These are phyloP conservation scores for Schizopora paradoxa DNA, from an alignment of 1,284 basidiomycete species.

Conservation along the genomic window DNA sequence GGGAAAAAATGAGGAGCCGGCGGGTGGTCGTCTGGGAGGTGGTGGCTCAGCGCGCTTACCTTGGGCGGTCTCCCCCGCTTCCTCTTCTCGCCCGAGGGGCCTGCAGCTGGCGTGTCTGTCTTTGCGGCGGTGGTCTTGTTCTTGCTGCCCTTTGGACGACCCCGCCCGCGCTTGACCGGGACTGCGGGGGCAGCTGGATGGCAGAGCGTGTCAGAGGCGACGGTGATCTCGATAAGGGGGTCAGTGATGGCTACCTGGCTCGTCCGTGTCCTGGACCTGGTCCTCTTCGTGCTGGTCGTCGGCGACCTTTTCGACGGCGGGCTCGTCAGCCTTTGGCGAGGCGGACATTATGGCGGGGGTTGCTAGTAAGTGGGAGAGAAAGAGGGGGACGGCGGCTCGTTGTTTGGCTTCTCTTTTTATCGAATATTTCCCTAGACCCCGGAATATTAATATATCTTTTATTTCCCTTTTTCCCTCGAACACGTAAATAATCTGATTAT, in stretches of 20 bases:
- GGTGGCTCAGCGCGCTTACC: slow-evolving; percentile 34
- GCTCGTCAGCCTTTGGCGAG: slow-evolving; percentile 37
- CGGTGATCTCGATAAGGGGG: slow-evolving; percentile 21
- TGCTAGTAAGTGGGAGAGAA: slow-evolving; percentile 28
- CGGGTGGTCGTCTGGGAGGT: background rate
- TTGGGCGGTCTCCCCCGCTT: slow-evolving; percentile 72
- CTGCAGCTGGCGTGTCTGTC: slow-evolving; percentile 32
- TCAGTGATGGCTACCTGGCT: slow-evolving; percentile 30
- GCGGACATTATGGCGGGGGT: slow-evolving; percentile 38
- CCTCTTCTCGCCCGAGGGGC: slow-evolving; percentile 44
- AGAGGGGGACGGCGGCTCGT: slow-evolving; percentile 55
- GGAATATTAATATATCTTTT: slow-evolving; percentile 46
- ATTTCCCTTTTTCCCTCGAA: slow-evolving; percentile 18
- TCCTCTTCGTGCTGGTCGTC: slow-evolving; percentile 42
- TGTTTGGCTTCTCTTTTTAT: slow-evolving; percentile 64
- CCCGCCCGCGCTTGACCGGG: slow-evolving; percentile 61
- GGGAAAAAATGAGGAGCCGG: slow-evolving; percentile 25
- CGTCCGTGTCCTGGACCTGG: slow-evolving; percentile 30
- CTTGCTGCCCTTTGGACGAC: slow-evolving; percentile 76
- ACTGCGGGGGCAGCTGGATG: slow-evolving; percentile 23
- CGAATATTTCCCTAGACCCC: slow-evolving; percentile 48
- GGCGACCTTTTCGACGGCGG: slow-evolving; percentile 34
- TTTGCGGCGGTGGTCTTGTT: slow-evolving; percentile 59
- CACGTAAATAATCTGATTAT: background rate
- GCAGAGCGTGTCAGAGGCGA: slow-evolving; percentile 23